A percentile compares a stretch with the other conserved stretches of the same genome.
phyloP scores from a whole-genome alignment of 495 filamentous ascomycete species.

The Ramalina intermedia region DNA sequence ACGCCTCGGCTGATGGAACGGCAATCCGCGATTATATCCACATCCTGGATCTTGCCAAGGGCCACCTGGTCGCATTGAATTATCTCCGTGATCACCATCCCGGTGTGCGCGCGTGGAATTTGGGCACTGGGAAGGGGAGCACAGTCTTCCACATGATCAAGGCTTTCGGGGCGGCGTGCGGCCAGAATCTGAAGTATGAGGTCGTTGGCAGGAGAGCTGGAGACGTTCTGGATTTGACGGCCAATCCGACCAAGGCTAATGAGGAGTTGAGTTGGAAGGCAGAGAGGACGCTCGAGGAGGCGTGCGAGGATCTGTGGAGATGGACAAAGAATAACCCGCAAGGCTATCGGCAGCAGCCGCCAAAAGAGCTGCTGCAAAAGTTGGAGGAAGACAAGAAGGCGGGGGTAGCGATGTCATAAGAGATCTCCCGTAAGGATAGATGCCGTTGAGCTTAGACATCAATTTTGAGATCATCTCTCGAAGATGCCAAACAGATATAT shows the following conservation, averaged over 20 bases:
- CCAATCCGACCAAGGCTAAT: conserved; percentile 77
- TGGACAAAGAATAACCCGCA: conserved; percentile 93
- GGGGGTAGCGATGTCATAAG: conserved; percentile 7
- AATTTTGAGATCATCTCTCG: too few species aligned
- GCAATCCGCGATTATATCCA: conserved; percentile 72
- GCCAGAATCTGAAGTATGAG: conserved; percentile 72
- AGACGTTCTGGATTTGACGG: conserved; percentile 88
- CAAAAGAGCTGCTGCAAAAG: conserved; percentile 62
- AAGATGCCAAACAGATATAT: too few species aligned
- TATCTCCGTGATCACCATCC: conserved; percentile 82
- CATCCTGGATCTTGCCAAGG: conserved; percentile 77
- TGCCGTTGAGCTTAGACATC: too few species aligned
- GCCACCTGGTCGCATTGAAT: conserved; percentile 83
- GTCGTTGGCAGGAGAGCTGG: conserved; percentile 70
- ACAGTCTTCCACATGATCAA: conserved; percentile 97
- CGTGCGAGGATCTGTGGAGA: conserved; percentile 86
- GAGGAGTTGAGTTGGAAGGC: conserved; percentile 87
- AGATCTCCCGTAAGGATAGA: too few species aligned
- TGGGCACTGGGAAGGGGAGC: conserved; percentile 87
- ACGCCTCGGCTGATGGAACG: conserved; percentile 70
- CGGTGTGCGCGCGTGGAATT: conserved; percentile 90
- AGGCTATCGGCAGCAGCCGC: conserved; percentile 84
- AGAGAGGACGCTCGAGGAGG: conserved; percentile 74
- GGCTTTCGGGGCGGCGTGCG: conserved; percentile 77
- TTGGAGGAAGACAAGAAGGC: conserved; percentile 40